Conservation (phyloP, 208 protist species). For the Leishmania tarentolae region DNA sequence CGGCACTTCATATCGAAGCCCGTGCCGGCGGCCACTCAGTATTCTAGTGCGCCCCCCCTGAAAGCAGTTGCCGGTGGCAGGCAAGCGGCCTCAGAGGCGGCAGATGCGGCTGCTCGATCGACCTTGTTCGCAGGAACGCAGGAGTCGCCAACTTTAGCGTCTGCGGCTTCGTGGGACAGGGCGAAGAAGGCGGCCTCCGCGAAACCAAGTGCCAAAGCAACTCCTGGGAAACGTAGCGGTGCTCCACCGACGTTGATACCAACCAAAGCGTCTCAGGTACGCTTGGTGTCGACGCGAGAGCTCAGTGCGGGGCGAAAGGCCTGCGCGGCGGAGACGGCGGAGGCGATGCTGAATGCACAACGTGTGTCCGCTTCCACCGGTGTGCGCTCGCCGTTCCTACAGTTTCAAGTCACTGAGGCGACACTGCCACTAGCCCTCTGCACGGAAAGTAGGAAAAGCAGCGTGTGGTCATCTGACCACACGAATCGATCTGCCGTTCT, state of each 20-base stretch:
- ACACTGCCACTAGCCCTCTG: neutral
- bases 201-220: neutral
- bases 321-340: neutral
- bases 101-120: neutral
- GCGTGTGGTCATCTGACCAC: slow-evolving; percentile 20
- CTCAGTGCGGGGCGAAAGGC: neutral
- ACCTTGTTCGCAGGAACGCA: neutral
- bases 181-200: neutral
- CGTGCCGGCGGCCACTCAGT: neutral
- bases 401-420: neutral
- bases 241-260: slow-evolving; percentile 5
- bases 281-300: neutral
- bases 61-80: neutral
- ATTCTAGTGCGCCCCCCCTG: neutral
- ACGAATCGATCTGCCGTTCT: slow-evolving; percentile 14
- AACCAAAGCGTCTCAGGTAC: neutral
- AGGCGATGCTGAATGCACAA: neutral
- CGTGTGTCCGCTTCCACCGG: neutral
- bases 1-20: neutral
- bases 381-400: neutral
- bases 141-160: neutral
- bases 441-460: slow-evolving; percentile 17
- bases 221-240: neutral
- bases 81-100: neutral
- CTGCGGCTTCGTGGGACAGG: neutral